Conservation (phyloP, 495 filamentous ascomycete genomes). For the Aspergillus funiculosus region DNA sequence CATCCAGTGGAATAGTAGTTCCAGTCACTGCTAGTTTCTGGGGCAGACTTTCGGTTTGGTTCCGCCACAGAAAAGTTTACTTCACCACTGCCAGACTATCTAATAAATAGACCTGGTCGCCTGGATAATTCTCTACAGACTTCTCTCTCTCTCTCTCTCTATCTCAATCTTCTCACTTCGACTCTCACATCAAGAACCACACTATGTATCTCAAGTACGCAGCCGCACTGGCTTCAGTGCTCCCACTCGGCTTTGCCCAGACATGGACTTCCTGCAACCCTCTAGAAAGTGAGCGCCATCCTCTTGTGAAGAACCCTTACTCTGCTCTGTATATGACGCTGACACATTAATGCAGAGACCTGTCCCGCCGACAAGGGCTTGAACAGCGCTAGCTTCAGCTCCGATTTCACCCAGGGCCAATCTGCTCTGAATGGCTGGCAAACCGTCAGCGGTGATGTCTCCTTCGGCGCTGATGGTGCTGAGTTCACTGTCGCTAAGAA, state of each 20-base stretch:
- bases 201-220: constrained; percentile 35
- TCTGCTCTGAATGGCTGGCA: constrained; percentile 52
- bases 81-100: background rate
- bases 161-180: constrained; percentile 7
- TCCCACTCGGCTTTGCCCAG: constrained; percentile 40
- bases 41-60: constrained; percentile 8
- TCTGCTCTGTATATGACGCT: background rate
- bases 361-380: constrained; percentile 64
- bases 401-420: constrained; percentile 60
- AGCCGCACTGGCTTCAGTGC: constrained; percentile 31
- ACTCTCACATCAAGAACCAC: constrained; percentile 1
- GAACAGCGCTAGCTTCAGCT: constrained; percentile 45
- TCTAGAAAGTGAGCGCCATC: constrained; percentile 24
- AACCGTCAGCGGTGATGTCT: constrained; percentile 52
- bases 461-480: constrained; percentile 48
- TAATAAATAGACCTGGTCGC: constrained; percentile 8
- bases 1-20: background rate
- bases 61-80: constrained; percentile 4
- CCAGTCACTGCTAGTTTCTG: background rate
- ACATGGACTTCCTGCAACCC: constrained; percentile 44
- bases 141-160: background rate
- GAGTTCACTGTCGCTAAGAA: constrained; percentile 66
- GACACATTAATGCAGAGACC: constrained; percentile 22
- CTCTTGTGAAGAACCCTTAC: background rate
- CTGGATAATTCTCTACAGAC: background rate